Percentiles rank a stretch among this genome's conserved stretches.
Evolutionary conservation across 805 yeast genomes (phyloP).

Genomic region (Blastobotrys muscicola): DNA sequence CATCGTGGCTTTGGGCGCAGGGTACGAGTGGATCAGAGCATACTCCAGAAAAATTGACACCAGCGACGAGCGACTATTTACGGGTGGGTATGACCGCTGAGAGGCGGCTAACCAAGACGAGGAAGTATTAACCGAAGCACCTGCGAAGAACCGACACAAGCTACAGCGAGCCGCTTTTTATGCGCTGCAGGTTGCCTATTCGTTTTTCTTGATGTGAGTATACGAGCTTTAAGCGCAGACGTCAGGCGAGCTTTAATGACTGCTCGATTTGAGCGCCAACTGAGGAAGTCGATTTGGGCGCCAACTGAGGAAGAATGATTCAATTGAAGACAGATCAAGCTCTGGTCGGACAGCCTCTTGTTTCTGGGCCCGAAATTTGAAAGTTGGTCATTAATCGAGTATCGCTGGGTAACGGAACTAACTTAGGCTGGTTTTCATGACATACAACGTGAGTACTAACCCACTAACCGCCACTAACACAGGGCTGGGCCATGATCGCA

Average conservation of each 20-base stretch:
- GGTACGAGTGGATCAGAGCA: slow-evolving; percentile 51
- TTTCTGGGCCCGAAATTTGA: too few species aligned
- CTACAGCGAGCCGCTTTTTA: slow-evolving; percentile 31
- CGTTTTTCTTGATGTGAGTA: slow-evolving; percentile 36
- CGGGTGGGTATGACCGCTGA: slow-evolving; percentile 1
- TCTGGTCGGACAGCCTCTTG: too few species aligned
- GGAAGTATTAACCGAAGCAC: slow-evolving; percentile 1
- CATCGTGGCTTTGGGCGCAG: slow-evolving; percentile 40
- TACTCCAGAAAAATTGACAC: background rate
- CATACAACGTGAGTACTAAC: slow-evolving; percentile 44
- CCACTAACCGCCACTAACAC: slow-evolving; percentile 1
- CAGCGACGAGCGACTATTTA: background rate
- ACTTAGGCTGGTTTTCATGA: slow-evolving; percentile 75
- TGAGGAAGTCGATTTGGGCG: too few species aligned
- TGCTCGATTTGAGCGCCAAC: too few species aligned
- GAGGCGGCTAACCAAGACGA: slow-evolving; percentile 1
- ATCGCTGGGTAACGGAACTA: too few species aligned
- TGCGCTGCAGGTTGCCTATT: slow-evolving; percentile 58
- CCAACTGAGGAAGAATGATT: too few species aligned
- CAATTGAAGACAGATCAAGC: too few species aligned
- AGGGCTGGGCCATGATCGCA: slow-evolving; percentile 72
- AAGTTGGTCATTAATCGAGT: too few species aligned
- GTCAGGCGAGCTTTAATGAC: too few species aligned
- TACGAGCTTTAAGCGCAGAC: background rate
- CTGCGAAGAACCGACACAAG: slow-evolving; percentile 2